Evolutionary conservation across 2,329 filamentous ascomycete species (phyloP).

Genomic region (Fusarium devonianum): DNA sequence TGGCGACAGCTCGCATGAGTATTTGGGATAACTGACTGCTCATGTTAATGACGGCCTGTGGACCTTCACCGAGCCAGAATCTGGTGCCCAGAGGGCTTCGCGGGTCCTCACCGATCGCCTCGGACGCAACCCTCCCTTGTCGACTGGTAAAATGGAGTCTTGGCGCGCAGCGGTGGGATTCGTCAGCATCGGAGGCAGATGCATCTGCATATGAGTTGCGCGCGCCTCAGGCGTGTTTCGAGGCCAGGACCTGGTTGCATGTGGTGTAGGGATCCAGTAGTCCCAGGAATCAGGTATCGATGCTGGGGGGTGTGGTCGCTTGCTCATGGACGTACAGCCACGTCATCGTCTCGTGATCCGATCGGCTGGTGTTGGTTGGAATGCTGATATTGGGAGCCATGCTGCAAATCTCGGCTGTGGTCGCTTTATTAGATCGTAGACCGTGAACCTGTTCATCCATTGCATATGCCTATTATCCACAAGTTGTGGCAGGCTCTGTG

Average conservation of each 20-base stretch:
- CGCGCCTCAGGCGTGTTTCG: constrained; percentile 30
- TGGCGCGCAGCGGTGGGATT: constrained; percentile 19
- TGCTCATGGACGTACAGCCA: constrained; percentile 30
- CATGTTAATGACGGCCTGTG: constrained; percentile 18
- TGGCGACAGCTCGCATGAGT: constrained; percentile 29
- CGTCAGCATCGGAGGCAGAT: constrained; percentile 25
- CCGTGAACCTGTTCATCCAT: constrained; percentile 16
- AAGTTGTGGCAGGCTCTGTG: constrained; percentile 3
- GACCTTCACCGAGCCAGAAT: constrained; percentile 32
- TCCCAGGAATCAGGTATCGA: constrained; percentile 34
- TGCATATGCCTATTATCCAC: too few species aligned
- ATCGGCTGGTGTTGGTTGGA: constrained; percentile 34
- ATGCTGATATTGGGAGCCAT: constrained; percentile 25
- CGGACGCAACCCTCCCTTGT: constrained; percentile 34
- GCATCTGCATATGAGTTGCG: constrained; percentile 24
- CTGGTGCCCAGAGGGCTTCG: constrained; percentile 25
- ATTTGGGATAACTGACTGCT: constrained; percentile 28
- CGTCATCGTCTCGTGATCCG: constrained; percentile 41
- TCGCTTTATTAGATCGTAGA: constrained; percentile 29
- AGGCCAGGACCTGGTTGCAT: constrained; percentile 22
- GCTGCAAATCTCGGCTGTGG: constrained; percentile 3
- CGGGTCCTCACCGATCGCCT: constrained; percentile 39
- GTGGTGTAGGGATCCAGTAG: constrained; percentile 21
- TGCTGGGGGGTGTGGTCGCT: constrained; percentile 28
- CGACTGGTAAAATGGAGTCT: constrained; percentile 22